A percentile compares a stretch with the other conserved stretches of the same genome.
phyloP scores from a whole-genome alignment of 352 stramenopile genomes.

The Globisporangium uncinulatum region DNA sequence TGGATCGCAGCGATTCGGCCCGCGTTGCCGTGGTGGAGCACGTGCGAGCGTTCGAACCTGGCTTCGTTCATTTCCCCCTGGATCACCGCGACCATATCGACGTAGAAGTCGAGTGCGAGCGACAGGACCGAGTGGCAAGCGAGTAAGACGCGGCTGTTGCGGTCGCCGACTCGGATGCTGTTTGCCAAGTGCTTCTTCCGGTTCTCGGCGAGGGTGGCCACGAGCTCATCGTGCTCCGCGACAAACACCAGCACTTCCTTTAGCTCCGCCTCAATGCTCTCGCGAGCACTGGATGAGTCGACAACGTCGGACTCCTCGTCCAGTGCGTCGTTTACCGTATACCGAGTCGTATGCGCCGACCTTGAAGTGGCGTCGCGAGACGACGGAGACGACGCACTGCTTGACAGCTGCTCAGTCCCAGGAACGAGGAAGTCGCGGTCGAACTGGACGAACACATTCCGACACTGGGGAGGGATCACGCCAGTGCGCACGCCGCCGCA shows the following conservation, averaged over 20 bases:
- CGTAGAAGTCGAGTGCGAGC: constrained; percentile 31
- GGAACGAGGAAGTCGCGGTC: constrained; percentile 27
- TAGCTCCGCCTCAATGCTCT: constrained; percentile 16
- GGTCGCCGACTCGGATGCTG: constrained; percentile 23
- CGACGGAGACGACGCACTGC: background rate
- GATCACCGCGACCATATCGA: constrained; percentile 20
- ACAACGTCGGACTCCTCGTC: background rate
- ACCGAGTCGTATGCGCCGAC: background rate
- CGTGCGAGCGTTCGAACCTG: background rate
- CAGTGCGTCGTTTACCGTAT: background rate
- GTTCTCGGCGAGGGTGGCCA: constrained; percentile 28
- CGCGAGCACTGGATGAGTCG: background rate
- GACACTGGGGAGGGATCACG: constrained; percentile 33
- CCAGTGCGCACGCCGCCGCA: constrained; percentile 31
- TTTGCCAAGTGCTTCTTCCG: constrained; percentile 31
- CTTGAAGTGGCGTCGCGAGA: background rate
- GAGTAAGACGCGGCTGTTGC: constrained; percentile 24
- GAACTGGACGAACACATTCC: constrained; percentile 25
- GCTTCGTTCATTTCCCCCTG: constrained; percentile 4
- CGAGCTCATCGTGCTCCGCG: constrained; percentile 20
- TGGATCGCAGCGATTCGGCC: constrained; percentile 1
- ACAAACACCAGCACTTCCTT: constrained; percentile 24
- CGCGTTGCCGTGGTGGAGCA: background rate
- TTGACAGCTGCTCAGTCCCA: too few relatives aligned
- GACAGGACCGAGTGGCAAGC: constrained; percentile 30